phyloP scores from a whole-genome alignment of 306 rosid species.

The Castanea mollissima region DNA sequence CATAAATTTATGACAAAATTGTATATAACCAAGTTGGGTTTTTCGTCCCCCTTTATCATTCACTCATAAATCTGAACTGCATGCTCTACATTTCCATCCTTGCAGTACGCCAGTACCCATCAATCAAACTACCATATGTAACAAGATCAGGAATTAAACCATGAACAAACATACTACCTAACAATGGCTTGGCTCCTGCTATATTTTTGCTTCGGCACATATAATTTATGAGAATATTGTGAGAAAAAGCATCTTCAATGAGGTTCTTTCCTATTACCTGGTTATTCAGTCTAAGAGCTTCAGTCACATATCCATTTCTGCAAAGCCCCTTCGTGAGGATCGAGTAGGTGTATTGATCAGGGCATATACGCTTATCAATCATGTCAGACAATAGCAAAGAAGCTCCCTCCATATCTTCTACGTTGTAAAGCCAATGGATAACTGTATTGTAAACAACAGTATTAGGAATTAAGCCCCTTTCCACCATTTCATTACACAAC shows the following conservation, averaged over 20 bases:
- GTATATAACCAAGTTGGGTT: slow-evolving; percentile 45
- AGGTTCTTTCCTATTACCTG: slow-evolving; percentile 27
- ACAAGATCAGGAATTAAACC: slow-evolving; percentile 47
- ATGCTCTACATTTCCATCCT: slow-evolving; percentile 33
- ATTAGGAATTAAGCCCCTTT: slow-evolving; percentile 48
- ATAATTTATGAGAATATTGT: slow-evolving; percentile 49
- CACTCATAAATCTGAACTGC: slow-evolving; percentile 39
- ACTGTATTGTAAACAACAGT: slow-evolving; percentile 48
- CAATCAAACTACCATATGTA: slow-evolving; percentile 51
- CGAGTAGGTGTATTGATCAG: slow-evolving; percentile 55
- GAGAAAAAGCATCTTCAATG: slow-evolving; percentile 36
- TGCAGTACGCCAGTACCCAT: slow-evolving; percentile 46
- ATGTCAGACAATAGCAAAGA: slow-evolving; percentile 46
- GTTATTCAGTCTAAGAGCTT: slow-evolving; percentile 43
- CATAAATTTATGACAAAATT: slow-evolving; percentile 47
- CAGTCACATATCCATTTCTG: slow-evolving; percentile 39
- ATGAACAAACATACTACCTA: slow-evolving; percentile 44
- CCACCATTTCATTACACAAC: slow-evolving; percentile 53
- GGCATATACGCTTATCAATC: slow-evolving; percentile 36
- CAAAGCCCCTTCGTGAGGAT: slow-evolving; percentile 52
- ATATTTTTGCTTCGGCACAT: slow-evolving; percentile 31
- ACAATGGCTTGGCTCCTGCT: slow-evolving; percentile 40
- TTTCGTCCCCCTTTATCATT: slow-evolving; percentile 37
- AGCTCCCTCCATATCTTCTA: slow-evolving; percentile 47
- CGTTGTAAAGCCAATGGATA: slow-evolving; percentile 49